Base-by-base conservation (phyloP, 768 basidiomycete species). In the Agaricus subrufescens region DNA sequence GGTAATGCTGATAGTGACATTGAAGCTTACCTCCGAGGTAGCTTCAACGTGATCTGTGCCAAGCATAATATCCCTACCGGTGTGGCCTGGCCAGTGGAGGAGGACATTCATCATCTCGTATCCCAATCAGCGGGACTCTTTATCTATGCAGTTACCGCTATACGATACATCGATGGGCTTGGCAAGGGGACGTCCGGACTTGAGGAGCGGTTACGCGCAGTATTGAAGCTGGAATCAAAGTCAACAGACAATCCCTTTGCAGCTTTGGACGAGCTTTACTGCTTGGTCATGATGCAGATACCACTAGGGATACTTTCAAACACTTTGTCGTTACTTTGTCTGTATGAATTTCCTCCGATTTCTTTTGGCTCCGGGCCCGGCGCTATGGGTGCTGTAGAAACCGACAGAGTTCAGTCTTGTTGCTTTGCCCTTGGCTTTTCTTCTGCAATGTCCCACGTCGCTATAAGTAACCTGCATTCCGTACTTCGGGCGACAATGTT, bases 11-110 rank as follows among this genome's bases (percentile, higher is more conserved):
- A 53, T 3, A 6, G 31, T n/a, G 57, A 58, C 9, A 48, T 61
- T 14, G 37, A 14, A 46, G 14, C 2, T 46, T 37, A 58, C 48
- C 48, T 38, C 52, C 3, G 29, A 23, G 25, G 45, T 40, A 23
- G 45, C 31, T n/a, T 55, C 56, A 23, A 15, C 34, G 30, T 4
- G 34, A 14, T 38, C 37, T 14, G 14, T 7, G 37, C 7, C 7
- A 7, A 38, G 37, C 37, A 29, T 15, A 30, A 19, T 7, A 4
- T n/a, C 1, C 53, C 19, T 19, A 19, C 19, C 19, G 19, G 26
- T 9, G 31, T 46, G 19, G 38, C 53, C 1, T 61, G 60, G 60
- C 60, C 53, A 6, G 29, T 44, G 2, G 52, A 61, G 31, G 30
- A 34, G 6, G 44, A 50, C 5, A 15, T 61, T 14, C 14, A 50